Evolutionary conservation across 768 basidiomycete species (phyloP).

Genomic region (Boletus rufocinnamomeus): DNA sequence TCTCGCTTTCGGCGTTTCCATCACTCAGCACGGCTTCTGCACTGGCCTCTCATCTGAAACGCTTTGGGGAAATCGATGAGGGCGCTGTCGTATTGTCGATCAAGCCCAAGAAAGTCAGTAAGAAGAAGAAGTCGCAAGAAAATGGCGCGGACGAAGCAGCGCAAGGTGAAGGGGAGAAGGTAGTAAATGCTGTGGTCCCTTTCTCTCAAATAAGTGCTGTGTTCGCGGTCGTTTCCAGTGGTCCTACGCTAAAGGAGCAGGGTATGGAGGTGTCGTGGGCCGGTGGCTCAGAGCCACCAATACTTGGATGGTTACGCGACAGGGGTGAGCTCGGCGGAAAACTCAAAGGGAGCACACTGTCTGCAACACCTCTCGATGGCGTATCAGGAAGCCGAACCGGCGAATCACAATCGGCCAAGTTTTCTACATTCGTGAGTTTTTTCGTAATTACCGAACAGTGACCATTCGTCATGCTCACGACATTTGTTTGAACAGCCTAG

Average conservation of each 20-base stretch:
- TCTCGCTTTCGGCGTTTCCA: conserved; percentile 54
- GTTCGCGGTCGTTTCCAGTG: conserved; percentile 70
- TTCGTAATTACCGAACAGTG: background rate
- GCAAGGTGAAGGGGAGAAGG: conserved; percentile 45
- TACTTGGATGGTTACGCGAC: conserved; percentile 71
- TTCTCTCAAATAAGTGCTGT: conserved; percentile 78
- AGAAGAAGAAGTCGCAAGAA: conserved; percentile 40
- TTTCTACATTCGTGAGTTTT: conserved; percentile 43
- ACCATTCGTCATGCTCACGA: conserved; percentile 7
- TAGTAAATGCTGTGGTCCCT: conserved; percentile 70
- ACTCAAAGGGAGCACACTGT: conserved; percentile 2
- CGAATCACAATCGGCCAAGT: conserved; percentile 33
- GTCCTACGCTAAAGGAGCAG: conserved; percentile 52
- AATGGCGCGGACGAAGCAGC: conserved; percentile 38
- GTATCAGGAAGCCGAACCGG: background rate
- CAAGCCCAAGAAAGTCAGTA: conserved; percentile 50
- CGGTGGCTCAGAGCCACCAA: conserved; percentile 66
- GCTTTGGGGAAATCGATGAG: conserved; percentile 65
- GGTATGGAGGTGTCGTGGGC: conserved; percentile 76
- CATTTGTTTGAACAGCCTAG: conserved; percentile 19
- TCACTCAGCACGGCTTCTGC: conserved; percentile 23
- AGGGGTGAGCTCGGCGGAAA: conserved; percentile 59
- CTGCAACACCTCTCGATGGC: conserved; percentile 28
- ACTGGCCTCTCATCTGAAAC: conserved; percentile 45
- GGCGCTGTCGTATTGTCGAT: conserved; percentile 68